Percentiles rank a stretch among this genome's conserved stretches.
phyloP scores from a whole-genome alignment of 2,329 filamentous ascomycete species.

The Onygena corvina region DNA sequence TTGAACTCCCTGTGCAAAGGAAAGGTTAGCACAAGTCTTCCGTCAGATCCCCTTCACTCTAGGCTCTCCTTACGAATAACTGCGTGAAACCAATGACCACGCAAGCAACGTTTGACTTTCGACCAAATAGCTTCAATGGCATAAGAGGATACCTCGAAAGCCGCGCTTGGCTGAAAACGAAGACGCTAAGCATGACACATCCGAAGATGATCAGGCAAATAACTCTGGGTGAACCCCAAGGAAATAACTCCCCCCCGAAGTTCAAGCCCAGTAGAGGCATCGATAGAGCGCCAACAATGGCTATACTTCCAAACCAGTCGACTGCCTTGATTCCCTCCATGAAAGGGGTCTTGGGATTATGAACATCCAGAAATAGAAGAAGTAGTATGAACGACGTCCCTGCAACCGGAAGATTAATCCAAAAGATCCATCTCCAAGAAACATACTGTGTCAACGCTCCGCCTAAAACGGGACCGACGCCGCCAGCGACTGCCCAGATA shows the following conservation, averaged over 20 bases:
- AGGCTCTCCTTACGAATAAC: conserved; percentile 46
- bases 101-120: conserved; percentile 52
- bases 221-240: conserved; percentile 63
- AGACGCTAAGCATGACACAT: conserved; percentile 48
- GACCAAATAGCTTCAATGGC: conserved; percentile 57
- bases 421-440: conserved; percentile 46
- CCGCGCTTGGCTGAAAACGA: conserved; percentile 58
- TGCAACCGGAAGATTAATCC: conserved; percentile 44
- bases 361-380: conserved; percentile 42
- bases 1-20: conserved; percentile 44
- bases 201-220: conserved; percentile 70
- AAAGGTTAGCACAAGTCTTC: neutral
- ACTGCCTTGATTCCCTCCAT: conserved; percentile 40
- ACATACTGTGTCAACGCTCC: conserved; percentile 37
- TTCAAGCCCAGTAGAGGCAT: conserved; percentile 80
- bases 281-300: conserved; percentile 60
- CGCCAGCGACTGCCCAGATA: conserved; percentile 45
- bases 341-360: conserved; percentile 43
- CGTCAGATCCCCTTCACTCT: conserved; percentile 47
- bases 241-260: conserved; percentile 61
- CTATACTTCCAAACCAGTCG: conserved; percentile 44
- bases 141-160: conserved; percentile 66
- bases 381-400: conserved; percentile 40
- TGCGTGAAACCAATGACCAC: conserved; percentile 59
- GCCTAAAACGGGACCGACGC: conserved; percentile 42